These are phyloP conservation scores for Phaeophleospora eucalypticola DNA, from an alignment of 2,329 filamentous ascomycete species.

Conservation along the genomic window DNA sequence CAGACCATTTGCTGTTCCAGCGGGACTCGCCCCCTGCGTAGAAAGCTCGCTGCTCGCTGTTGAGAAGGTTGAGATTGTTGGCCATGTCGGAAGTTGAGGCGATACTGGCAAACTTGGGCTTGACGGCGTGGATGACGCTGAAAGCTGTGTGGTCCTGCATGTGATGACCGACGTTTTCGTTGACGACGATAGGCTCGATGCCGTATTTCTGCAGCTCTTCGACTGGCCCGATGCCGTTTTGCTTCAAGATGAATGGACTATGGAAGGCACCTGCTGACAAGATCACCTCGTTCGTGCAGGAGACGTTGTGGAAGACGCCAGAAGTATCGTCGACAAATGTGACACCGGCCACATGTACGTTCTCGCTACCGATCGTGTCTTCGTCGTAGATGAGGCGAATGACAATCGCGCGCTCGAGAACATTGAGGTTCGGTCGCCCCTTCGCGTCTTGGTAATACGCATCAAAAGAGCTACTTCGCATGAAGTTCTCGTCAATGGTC, in stretches of 20 bases:
- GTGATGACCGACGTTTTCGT: slow-evolving; percentile 61
- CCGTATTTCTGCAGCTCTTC: slow-evolving; percentile 49
- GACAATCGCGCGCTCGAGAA: slow-evolving; percentile 11
- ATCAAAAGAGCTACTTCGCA: slow-evolving; percentile 14
- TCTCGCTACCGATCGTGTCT: slow-evolving; percentile 5
- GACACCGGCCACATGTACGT: slow-evolving; percentile 11
- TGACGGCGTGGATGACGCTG: slow-evolving; percentile 24
- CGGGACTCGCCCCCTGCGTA: slow-evolving; percentile 8
- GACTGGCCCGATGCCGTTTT: slow-evolving; percentile 58
- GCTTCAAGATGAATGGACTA: slow-evolving; percentile 61
- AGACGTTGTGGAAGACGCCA: slow-evolving; percentile 18
- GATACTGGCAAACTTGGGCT: slow-evolving; percentile 18
- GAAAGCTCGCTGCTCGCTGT: slow-evolving; percentile 13
- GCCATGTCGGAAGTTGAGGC: slow-evolving; percentile 12
- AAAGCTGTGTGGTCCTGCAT: slow-evolving; percentile 56
- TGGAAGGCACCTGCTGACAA: slow-evolving; percentile 56
- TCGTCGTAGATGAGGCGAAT: slow-evolving; percentile 15
- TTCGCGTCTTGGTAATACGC: slow-evolving; percentile 13
- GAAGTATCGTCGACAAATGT: slow-evolving; percentile 15
- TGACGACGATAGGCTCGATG: slow-evolving; percentile 54
- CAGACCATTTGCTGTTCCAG: slow-evolving; percentile 16
- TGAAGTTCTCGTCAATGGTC: slow-evolving; percentile 14
- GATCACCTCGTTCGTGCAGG: slow-evolving; percentile 42
- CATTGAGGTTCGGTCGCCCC: slow-evolving; percentile 12
- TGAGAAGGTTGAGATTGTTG: slow-evolving; percentile 11